Base-by-base conservation (phyloP, 2,329 filamentous ascomycete genomes). In the Westerdykella aurantiaca region DNA sequence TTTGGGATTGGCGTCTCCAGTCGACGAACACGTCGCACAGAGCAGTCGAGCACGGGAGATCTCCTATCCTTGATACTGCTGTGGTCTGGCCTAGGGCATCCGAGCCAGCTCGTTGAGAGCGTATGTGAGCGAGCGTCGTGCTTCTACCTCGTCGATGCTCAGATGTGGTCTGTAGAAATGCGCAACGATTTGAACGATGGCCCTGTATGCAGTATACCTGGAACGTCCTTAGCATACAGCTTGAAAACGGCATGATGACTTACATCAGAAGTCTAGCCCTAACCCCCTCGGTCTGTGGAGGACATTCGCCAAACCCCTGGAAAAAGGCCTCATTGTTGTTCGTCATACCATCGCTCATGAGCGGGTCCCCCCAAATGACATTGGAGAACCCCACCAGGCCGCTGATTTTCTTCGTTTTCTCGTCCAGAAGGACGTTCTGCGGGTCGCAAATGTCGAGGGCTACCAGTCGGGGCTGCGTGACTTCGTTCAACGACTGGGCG, bases 311-410 rank as follows among this genome's bases (percentile, higher is more conserved):
- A 50, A 66, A 70, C 0, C 72, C 72, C 39, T 71, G 64, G 39
- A 66, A 66, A 48, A 74, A 73, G 1, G 66, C 63, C 12, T 63
- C 60, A 23, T 60, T 68, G 5, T 68, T 66, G 37, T 62, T 47
- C 18, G 52, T 52, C 44, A 68, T 54, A 3, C 75, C 70, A 43
- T 75, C 74, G 6, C 70, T 73, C 69, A 81, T 72, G 47, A 75
- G 66, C 9, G 74, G 63, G 57, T 81, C 78, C 1, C 78, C 78
- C 76, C 77, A 81, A 3, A 80, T 55, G 12, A 74, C 72, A 41
- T 70, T 73, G 7, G 75, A 73, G 45, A 76, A 76, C 44, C 77
- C 77, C 11, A 76, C 58, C 10, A 81, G 52, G 1, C 76, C 78
- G 1, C 69, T 70, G 7, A 81, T 51, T 34, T 69, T 61, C 47